phyloP scores from a whole-genome alignment of 177 flowering plant genomes.

The Vitis hybrid region DNA sequence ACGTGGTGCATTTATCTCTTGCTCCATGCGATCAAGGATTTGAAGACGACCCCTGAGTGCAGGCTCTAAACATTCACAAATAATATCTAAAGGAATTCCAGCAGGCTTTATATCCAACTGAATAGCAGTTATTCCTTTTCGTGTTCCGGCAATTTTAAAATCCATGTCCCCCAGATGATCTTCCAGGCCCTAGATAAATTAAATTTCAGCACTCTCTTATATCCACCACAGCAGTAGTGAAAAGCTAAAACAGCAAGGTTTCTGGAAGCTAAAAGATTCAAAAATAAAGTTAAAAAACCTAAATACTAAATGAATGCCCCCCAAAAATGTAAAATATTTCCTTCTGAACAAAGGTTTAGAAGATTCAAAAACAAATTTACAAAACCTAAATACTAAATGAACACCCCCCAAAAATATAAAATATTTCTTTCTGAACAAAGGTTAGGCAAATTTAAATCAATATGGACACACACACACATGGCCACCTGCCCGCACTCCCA shows the following conservation, averaged over 20 bases:
- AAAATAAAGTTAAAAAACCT: background rate
- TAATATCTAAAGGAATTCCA: constrained; percentile 93
- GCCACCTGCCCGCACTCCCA: too few species aligned
- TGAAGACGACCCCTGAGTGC: constrained; percentile 80
- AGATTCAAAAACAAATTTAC: too few species aligned
- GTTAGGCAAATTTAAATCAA: too few species aligned
- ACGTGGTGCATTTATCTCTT: constrained; percentile 75
- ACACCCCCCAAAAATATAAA: too few species aligned
- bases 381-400: too few species aligned
- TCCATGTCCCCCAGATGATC: constrained; percentile 99
- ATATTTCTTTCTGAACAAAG: too few species aligned
- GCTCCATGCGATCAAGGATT: constrained; percentile 89
- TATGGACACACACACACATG: too few species aligned
- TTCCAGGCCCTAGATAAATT: constrained; percentile 75
- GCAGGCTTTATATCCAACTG: constrained; percentile 99
- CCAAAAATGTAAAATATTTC: too few species aligned
- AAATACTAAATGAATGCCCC: background rate
- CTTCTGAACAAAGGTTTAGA: too few species aligned
- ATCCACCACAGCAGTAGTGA: background rate
- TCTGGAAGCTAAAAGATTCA: background rate
- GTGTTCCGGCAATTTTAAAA: constrained; percentile 96
- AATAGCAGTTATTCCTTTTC: constrained; percentile 85
- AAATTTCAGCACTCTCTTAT: constrained; percentile 4
- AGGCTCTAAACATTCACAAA: constrained; percentile 79
- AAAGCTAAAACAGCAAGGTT: background rate